phyloP scores from a whole-genome alignment of 2,329 filamentous ascomycete genomes.

The Fusarium heterosporum region DNA sequence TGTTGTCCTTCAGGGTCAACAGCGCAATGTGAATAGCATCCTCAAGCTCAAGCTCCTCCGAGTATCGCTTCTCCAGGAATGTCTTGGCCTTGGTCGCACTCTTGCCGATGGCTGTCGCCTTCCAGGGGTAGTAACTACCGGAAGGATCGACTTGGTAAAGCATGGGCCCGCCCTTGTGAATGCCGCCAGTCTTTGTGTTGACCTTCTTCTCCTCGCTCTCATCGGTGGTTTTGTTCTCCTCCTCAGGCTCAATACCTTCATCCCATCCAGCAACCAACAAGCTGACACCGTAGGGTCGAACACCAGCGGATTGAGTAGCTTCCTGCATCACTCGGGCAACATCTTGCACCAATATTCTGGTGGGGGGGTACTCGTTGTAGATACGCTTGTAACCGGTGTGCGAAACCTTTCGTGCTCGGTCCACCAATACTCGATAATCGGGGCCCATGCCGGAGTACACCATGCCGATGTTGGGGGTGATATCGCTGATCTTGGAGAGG shows the following conservation, averaged over 20 bases:
- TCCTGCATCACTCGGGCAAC: conserved; percentile 98
- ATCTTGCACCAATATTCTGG: conserved; percentile 98
- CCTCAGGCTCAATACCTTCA: conserved; percentile 91
- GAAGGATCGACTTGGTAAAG: conserved; percentile 99
- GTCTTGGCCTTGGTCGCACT: conserved; percentile 98
- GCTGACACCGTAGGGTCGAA: conserved; percentile 95
- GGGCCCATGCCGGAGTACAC: conserved; percentile 99
- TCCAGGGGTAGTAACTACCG: conserved; percentile 99
- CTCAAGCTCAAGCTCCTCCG: conserved; percentile 94
- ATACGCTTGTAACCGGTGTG: conserved; percentile 99
- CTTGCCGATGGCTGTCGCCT: conserved; percentile 98
- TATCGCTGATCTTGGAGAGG: conserved; percentile 95
- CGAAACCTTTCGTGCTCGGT: conserved; percentile 97
- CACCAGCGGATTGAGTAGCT: conserved; percentile 97
- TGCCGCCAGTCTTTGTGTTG: conserved; percentile 91
- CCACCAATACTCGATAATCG: conserved; percentile 96
- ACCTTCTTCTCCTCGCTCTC: conserved; percentile 77
- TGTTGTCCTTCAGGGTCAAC: conserved; percentile 97
- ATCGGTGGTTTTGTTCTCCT: conserved; percentile 66
- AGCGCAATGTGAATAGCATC: conserved; percentile 99
- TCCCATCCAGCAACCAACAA: conserved; percentile 98
- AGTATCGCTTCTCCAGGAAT: conserved; percentile 99
- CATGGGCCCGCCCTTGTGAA: conserved; percentile 95
- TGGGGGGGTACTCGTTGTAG: conserved; percentile 99
- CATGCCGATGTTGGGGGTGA: conserved; percentile 99